phyloP scores from a whole-genome alignment of 73 alveolate species.

The Paramecium sexaurelia region DNA sequence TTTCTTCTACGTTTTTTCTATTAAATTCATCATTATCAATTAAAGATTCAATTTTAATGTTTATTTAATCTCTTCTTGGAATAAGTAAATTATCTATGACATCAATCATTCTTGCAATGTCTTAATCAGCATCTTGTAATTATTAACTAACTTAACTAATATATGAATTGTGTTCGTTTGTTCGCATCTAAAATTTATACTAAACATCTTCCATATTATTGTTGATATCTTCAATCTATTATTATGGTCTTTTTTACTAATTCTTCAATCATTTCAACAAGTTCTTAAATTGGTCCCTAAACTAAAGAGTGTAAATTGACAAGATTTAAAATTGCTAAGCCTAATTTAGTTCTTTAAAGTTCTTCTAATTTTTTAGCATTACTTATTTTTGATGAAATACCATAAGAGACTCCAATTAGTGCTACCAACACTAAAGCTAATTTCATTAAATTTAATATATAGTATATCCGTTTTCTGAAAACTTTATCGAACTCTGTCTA shows the following conservation, averaged over 20 bases:
- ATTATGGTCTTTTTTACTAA: background rate
- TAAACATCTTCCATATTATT: background rate
- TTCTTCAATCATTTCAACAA: conserved; percentile 32
- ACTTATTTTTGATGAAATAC: background rate
- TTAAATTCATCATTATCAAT: conserved; percentile 3
- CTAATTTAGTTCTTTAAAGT: conserved; percentile 12
- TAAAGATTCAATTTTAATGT: background rate
- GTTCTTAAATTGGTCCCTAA: conserved; percentile 39
- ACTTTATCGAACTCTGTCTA: background rate
- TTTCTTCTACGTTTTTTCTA: conserved; percentile 22
- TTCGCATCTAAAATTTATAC: background rate
- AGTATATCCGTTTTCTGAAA: background rate
- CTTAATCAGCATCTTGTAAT: conserved; percentile 46
- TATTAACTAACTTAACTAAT: background rate
- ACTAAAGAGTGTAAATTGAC: conserved; percentile 10
- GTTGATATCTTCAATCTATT: background rate
- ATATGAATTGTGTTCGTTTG: conserved; percentile 49
- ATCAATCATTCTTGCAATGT: conserved; percentile 48
- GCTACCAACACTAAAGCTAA: background rate
- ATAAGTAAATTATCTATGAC: conserved; percentile 34
- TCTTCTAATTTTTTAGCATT: conserved; percentile 45
- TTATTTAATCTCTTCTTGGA: conserved; percentile 29
- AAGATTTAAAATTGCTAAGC: background rate
- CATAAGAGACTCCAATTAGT: background rate
- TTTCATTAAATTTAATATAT: background rate